phyloP scores from a whole-genome alignment of 169 alveolate genomes.

The Babesia gibsoni region DNA sequence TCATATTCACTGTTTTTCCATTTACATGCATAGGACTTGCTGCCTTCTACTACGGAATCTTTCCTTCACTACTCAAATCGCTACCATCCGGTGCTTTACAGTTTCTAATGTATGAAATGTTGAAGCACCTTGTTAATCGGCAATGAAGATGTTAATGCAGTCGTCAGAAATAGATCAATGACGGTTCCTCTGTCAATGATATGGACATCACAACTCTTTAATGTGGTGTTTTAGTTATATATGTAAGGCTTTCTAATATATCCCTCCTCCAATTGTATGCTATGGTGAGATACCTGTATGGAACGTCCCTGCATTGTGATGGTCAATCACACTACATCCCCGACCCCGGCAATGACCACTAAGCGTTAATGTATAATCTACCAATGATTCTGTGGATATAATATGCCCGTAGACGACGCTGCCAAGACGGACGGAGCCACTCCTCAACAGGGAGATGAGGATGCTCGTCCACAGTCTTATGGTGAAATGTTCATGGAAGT shows the following conservation, averaged over 20 bases:
- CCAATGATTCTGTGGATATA: neutral
- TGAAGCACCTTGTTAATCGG: constrained; percentile 66
- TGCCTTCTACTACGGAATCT: constrained; percentile 78
- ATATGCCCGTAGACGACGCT: constrained; percentile 47
- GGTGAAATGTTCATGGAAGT: constrained; percentile 54
- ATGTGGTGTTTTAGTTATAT: no score
- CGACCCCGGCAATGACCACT: no score
- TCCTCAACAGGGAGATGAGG: constrained; percentile 40
- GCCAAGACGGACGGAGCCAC: constrained; percentile 28
- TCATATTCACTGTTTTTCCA: neutral
- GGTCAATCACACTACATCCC: no score
- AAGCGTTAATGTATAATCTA: no score
- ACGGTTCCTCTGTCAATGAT: no score
- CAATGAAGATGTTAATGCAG: neutral
- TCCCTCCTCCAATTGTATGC: no score
- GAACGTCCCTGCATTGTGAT: no score
- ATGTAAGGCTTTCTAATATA: no score
- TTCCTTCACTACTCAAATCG: constrained; percentile 80
- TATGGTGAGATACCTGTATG: no score
- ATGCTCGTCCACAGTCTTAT: constrained; percentile 7
- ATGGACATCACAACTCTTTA: no score
- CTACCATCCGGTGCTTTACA: constrained; percentile 87
- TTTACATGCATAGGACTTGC: constrained; percentile 50
- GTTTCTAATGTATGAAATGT: constrained; percentile 78
- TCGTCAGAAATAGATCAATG: neutral